phyloP scores from a whole-genome alignment of 129 eudicot species.

The Lonicera japonica region DNA sequence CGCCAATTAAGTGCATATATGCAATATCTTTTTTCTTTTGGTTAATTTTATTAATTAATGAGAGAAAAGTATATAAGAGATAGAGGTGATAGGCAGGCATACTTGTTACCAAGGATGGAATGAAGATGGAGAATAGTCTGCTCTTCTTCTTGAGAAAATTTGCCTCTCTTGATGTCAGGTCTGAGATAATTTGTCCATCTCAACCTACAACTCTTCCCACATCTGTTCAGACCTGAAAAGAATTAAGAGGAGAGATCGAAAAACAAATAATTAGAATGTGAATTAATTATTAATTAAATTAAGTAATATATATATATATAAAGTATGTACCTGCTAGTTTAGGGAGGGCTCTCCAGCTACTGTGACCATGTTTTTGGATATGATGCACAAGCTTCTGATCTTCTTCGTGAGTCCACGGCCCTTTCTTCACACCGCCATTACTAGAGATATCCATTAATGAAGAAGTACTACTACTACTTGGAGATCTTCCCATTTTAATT shows the following conservation, averaged over 20 bases:
- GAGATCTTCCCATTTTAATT: slow-evolving; percentile 74
- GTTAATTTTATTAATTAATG: too few species aligned
- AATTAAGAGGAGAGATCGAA: not conserved
- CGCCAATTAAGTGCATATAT: too few species aligned
- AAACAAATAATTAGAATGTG: not conserved
- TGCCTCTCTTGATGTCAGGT: slow-evolving; percentile 48
- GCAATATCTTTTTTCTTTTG: too few species aligned
- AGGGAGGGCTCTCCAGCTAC: slow-evolving; percentile 88
- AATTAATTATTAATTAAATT: too few species aligned
- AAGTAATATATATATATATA: not conserved
- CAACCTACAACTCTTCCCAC: slow-evolving; percentile 49
- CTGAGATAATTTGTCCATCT: slow-evolving; percentile 55
- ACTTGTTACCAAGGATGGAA: slow-evolving; percentile 48
- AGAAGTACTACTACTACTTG: too few species aligned
- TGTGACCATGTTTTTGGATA: slow-evolving; percentile 68
- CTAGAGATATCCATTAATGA: slow-evolving; percentile 53
- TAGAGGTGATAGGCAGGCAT: not conserved
- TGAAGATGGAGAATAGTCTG: slow-evolving; percentile 37
- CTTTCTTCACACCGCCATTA: slow-evolving; percentile 71
- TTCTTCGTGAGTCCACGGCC: slow-evolving; percentile 94
- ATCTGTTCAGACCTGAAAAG: slow-evolving; percentile 37
- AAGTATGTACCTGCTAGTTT: slow-evolving; percentile 59
- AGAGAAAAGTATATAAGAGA: too few species aligned
- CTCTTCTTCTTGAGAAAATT: slow-evolving; percentile 45
- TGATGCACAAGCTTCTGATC: slow-evolving; percentile 74